Evolutionary conservation across 345 rosid genomes (phyloP).

Genomic region (Mangifera indica): DNA sequence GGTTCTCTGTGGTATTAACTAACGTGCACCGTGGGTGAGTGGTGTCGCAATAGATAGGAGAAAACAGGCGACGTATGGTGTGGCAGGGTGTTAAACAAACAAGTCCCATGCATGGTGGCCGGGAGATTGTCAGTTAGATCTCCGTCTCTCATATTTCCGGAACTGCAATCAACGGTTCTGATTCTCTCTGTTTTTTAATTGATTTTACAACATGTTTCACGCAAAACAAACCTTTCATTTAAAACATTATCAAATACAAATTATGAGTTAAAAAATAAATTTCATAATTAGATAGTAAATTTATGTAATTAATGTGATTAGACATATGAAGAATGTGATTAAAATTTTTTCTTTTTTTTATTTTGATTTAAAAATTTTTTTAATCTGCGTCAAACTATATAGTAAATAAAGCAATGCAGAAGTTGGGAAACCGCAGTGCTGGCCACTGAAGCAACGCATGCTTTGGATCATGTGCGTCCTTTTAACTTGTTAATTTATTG

Average conservation of each 20-base stretch:
- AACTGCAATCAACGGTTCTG: conserved; percentile 21
- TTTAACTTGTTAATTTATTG: background rate
- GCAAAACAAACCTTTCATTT: too few species aligned
- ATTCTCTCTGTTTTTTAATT: background rate
- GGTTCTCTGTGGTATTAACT: conserved; percentile 21
- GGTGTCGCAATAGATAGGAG: conserved; percentile 23
- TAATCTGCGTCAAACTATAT: too few species aligned
- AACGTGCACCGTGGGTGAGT: conserved; percentile 29
- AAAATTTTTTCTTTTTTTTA: too few species aligned
- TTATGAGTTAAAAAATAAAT: too few species aligned
- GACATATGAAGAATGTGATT: too few species aligned
- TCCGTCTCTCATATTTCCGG: conserved; percentile 11
- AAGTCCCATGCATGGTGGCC: conserved; percentile 52
- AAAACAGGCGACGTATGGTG: background rate
- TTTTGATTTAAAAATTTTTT: too few species aligned
- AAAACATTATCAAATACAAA: too few species aligned
- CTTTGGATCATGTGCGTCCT: background rate
- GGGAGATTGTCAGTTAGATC: conserved; percentile 65
- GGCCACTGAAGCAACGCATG: conserved; percentile 13
- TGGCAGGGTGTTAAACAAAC: conserved; percentile 30
- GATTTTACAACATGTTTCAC: background rate
- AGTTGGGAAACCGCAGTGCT: conserved; percentile 1
- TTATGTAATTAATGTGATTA: too few species aligned
- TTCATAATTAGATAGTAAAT: too few species aligned
- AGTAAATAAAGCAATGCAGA: too few species aligned